Evolutionary conservation across 768 basidiomycete species (phyloP).

Genomic region (Pulveroboletus sp.): DNA sequence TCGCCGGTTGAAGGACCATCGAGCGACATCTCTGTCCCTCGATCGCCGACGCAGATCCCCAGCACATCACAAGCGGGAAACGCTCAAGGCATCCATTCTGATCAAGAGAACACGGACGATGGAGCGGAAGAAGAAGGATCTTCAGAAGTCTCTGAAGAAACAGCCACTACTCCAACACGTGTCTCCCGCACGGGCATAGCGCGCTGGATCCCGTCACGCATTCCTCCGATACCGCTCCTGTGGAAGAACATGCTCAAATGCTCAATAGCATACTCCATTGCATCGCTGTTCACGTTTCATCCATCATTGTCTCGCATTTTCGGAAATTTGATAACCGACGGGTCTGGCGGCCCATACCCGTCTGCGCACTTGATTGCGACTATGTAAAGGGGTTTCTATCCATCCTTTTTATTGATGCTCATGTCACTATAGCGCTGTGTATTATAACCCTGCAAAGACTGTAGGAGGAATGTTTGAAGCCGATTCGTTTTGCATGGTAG

Average conservation of each 20-base stretch:
- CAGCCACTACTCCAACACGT: slow-evolving; percentile 5
- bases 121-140: slow-evolving; percentile 9
- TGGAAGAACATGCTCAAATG: slow-evolving; percentile 85
- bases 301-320: slow-evolving; percentile 67
- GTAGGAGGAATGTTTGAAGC: slow-evolving; percentile 92
- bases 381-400: slow-evolving; percentile 42
- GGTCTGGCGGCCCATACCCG: slow-evolving; percentile 56
- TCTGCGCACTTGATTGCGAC: slow-evolving; percentile 92
- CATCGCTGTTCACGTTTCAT: slow-evolving; percentile 88
- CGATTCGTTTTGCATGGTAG: slow-evolving; percentile 70
- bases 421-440: slow-evolving; percentile 54
- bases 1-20: slow-evolving; percentile 1
- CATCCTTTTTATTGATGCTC: background rate
- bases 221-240: slow-evolving; percentile 43
- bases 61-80: background rate
- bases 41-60: background rate
- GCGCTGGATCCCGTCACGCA: slow-evolving; percentile 10
- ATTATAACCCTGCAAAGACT: slow-evolving; percentile 93
- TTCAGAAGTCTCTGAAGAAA: slow-evolving; percentile 12
- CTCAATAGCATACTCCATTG: slow-evolving; percentile 83
- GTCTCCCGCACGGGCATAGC: slow-evolving; percentile 1
- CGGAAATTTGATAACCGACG: slow-evolving; percentile 51
- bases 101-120: background rate
- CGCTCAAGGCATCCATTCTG: background rate
- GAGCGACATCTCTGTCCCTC: background rate